Base-by-base conservation (phyloP, 2,329 filamentous ascomycete species). In the Phialophora macrospora region DNA sequence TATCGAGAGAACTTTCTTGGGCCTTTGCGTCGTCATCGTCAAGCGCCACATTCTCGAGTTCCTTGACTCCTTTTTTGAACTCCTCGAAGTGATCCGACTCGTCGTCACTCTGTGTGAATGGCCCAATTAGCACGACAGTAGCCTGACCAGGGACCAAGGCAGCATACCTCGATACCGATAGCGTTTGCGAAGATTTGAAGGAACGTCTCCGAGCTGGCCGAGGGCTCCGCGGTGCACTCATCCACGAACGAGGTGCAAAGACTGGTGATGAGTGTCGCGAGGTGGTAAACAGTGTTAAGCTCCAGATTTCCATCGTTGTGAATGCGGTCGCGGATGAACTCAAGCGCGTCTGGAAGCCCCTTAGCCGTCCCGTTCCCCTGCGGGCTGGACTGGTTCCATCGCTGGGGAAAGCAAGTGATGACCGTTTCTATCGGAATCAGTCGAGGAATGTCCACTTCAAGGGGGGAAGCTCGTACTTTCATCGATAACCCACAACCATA, bases 191-290 rank as follows among this genome's bases (percentile, higher is more conserved):
- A 49, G n/a, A 49, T 49, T 24, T 49, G 46, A 9, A 49, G 46
- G 17, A 49, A 49, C n/a, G 46, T 9, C 17, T 49, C 46, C n/a
- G 46, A 17, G 46, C 46, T 24, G 22, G n/a, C n/a, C n/a, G 46
- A 24, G 9, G 22, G 46, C n/a, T 49, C 46, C 2, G 46, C 46
- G 8, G 22, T 49, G 22, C 46, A 49, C 22, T 49, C 11, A 12
- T 49, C 46, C 46, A 49, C 46, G 46, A 49, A 49, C 46, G 46
- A n/a, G 8, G 46, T 49, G 46, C 46, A 49, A 7, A 24, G n/a
- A 24, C 14, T 49, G 6, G 46, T 49, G 46, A 49, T 49, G 7
- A 49, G 14, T 24, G 46, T 49, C 9, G n/a, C 46, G 8, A 49
- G 22, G 46, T 49, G 46, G 22, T 49, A 49, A 14, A 49, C n/a